A percentile compares a stretch with the other conserved stretches of the same genome.
phyloP scores from a whole-genome alignment of 1,284 basidiomycete species.

The Testicularia cyperi region DNA sequence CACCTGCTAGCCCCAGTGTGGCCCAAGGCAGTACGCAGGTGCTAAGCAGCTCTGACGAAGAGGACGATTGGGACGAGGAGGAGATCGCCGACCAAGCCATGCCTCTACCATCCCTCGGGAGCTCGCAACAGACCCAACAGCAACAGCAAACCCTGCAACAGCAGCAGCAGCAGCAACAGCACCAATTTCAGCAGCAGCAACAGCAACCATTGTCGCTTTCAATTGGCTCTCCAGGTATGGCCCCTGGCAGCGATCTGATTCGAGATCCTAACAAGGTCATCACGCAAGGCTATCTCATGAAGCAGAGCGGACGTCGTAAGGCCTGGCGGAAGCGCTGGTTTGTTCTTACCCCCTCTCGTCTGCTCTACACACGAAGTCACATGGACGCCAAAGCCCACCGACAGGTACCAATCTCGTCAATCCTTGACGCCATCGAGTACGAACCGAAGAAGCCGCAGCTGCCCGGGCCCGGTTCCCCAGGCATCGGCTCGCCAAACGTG shows the following conservation, averaged over 20 bases:
- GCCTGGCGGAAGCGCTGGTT: slow-evolving; percentile 82
- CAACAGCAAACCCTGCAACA: slow-evolving; percentile 3
- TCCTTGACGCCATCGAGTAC: slow-evolving; percentile 90
- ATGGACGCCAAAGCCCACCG: slow-evolving; percentile 78
- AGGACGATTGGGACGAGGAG: slow-evolving; percentile 53
- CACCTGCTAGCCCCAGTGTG: slow-evolving; percentile 18
- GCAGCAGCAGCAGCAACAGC: slow-evolving; percentile 7
- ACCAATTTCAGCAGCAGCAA: slow-evolving; percentile 10
- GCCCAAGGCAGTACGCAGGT: slow-evolving; percentile 12
- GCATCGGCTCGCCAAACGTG: slow-evolving; percentile 17
- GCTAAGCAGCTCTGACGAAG: slow-evolving; percentile 49
- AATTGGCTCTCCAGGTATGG: slow-evolving; percentile 9
- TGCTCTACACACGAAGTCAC: slow-evolving; percentile 61
- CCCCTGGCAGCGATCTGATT: slow-evolving; percentile 21
- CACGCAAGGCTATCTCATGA: slow-evolving; percentile 85
- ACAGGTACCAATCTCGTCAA: slow-evolving; percentile 77
- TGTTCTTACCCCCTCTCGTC: slow-evolving; percentile 56
- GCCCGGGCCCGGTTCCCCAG: slow-evolving; percentile 37
- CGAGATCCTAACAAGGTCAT: slow-evolving; percentile 53
- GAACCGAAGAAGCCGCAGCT: slow-evolving; percentile 53
- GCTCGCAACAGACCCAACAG: slow-evolving; percentile 5
- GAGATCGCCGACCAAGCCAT: slow-evolving; percentile 51
- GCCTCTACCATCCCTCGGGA: slow-evolving; percentile 39
- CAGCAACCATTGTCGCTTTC: slow-evolving; percentile 4
- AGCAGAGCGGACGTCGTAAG: slow-evolving; percentile 86